phyloP scores from a whole-genome alignment of 2,329 filamentous ascomycete genomes.

The Nothomitra cinnamomea region DNA sequence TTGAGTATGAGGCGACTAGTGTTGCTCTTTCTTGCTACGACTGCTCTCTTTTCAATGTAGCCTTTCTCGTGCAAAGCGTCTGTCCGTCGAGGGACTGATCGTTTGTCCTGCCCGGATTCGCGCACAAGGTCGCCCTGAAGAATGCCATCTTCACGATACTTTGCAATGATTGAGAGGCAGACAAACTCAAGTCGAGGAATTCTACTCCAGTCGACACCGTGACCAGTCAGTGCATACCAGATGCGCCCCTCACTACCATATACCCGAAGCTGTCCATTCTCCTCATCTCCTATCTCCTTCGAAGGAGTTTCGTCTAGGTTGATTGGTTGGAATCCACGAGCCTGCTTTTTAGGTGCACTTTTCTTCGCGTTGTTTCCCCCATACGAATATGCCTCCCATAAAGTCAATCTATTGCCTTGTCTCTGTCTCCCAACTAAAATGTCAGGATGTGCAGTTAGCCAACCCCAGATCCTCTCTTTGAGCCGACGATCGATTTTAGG shows the following conservation, averaged over 20 bases:
- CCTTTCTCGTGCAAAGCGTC: constrained; percentile 38
- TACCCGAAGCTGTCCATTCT: constrained; percentile 16
- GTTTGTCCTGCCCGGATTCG: constrained; percentile 44
- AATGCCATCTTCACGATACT: constrained; percentile 35
- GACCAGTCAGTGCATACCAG: constrained; percentile 43
- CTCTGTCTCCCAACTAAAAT: constrained; percentile 30
- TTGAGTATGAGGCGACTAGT: constrained; percentile 40
- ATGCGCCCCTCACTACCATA: constrained; percentile 37
- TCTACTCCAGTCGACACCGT: constrained; percentile 36
- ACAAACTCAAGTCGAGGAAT: constrained; percentile 37
- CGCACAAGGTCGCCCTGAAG: constrained; percentile 37
- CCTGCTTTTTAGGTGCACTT: neutral
- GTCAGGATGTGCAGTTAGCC: constrained; percentile 38
- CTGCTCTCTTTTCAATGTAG: constrained; percentile 40
- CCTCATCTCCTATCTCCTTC: neutral
- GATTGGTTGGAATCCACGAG: no score
- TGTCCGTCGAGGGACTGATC: constrained; percentile 44
- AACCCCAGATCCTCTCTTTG: constrained; percentile 37
- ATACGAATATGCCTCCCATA: constrained; percentile 19
- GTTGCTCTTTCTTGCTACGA: constrained; percentile 29
- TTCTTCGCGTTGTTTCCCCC: neutral
- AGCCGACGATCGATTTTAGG: constrained; percentile 31
- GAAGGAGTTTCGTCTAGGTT: neutral
- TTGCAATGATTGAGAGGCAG: constrained; percentile 40
- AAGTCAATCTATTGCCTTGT: constrained; percentile 23